A percentile compares a stretch with the other conserved stretches of the same genome.
Evolutionary conservation across 2,329 filamentous ascomycete species (phyloP).

Genomic region (Diaporthe vexans): DNA sequence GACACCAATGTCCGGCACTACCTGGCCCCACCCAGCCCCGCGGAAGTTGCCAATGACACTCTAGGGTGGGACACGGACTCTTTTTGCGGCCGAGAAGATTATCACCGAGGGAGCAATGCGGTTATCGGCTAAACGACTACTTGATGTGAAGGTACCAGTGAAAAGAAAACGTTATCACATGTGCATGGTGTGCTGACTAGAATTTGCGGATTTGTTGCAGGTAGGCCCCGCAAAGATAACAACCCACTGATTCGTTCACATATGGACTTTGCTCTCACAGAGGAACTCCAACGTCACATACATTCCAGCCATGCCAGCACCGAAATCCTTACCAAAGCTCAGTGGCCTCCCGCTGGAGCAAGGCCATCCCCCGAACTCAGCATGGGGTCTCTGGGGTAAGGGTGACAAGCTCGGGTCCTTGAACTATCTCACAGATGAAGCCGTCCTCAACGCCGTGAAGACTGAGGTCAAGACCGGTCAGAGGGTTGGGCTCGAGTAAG

Average conservation of each 20-base stretch:
- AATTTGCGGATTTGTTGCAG: not conserved
- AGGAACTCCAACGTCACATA: not conserved
- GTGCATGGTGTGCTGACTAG: not conserved
- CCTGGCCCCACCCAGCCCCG: not conserved
- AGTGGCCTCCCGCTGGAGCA: not conserved
- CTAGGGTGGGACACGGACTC: not conserved
- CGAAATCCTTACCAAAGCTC: not conserved
- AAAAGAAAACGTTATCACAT: not conserved
- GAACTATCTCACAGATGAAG: conserved; percentile 2
- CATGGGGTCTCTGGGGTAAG: conserved; percentile 12
- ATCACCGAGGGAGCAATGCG: not conserved
- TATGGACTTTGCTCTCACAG: not conserved
- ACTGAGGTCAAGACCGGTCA: not conserved
- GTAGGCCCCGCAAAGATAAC: not conserved
- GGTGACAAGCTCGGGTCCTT: not conserved
- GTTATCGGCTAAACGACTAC: not conserved
- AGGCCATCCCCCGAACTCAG: not conserved
- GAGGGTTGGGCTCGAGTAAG: conserved; percentile 15
- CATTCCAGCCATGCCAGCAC: not conserved
- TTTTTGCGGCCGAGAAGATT: not conserved
- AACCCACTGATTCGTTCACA: not conserved
- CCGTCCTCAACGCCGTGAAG: not conserved
- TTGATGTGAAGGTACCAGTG: not conserved
- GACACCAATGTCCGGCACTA: not conserved
- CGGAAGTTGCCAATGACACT: not conserved